These are phyloP conservation scores for Starmera quercuum DNA, from an alignment of 805 yeast genomes.

Conservation along the genomic window DNA sequence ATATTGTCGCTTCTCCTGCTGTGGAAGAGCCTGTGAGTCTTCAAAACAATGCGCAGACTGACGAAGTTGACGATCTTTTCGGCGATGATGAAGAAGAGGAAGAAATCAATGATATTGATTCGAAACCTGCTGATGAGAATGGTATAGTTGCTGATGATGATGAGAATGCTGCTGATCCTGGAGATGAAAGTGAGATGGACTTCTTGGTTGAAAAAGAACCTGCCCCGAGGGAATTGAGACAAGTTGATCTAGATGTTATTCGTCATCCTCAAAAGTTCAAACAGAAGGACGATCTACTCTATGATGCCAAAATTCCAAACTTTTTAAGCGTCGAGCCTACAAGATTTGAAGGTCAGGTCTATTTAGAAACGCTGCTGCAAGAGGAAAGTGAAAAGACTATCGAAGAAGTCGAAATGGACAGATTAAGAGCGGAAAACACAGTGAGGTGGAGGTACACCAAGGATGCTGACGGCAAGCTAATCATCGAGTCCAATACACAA, in stretches of 20 bases:
- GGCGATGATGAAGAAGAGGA: slow-evolving; percentile 20
- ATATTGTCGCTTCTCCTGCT: slow-evolving; percentile 2
- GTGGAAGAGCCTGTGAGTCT: slow-evolving; percentile 5
- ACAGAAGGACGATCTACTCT: slow-evolving; percentile 27
- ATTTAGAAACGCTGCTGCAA: slow-evolving; percentile 40
- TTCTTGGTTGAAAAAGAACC: slow-evolving; percentile 9
- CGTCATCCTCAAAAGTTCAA: slow-evolving; percentile 29
- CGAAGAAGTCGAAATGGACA: slow-evolving; percentile 51
- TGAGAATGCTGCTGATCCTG: slow-evolving; percentile 27
- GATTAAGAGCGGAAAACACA: slow-evolving; percentile 71
- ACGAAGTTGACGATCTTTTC: slow-evolving; percentile 34
- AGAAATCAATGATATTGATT: slow-evolving; percentile 10
- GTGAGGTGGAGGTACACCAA: slow-evolving; percentile 91
- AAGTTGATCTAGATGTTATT: slow-evolving; percentile 38
- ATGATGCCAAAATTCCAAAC: slow-evolving; percentile 67
- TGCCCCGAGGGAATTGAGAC: slow-evolving; percentile 21
- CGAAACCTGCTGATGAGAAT: slow-evolving; percentile 8
- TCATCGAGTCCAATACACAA: slow-evolving; percentile 83
- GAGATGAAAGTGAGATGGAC: slow-evolving; percentile 27
- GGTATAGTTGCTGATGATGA: slow-evolving; percentile 20
- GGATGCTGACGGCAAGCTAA: slow-evolving; percentile 42
- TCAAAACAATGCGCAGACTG: slow-evolving; percentile 20
- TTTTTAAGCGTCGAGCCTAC: slow-evolving; percentile 76
- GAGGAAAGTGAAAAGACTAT: slow-evolving; percentile 32
- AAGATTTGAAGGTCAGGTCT: slow-evolving; percentile 75